phyloP scores from a whole-genome alignment of 257 asterid species.

The Hygrophila difformis region DNA sequence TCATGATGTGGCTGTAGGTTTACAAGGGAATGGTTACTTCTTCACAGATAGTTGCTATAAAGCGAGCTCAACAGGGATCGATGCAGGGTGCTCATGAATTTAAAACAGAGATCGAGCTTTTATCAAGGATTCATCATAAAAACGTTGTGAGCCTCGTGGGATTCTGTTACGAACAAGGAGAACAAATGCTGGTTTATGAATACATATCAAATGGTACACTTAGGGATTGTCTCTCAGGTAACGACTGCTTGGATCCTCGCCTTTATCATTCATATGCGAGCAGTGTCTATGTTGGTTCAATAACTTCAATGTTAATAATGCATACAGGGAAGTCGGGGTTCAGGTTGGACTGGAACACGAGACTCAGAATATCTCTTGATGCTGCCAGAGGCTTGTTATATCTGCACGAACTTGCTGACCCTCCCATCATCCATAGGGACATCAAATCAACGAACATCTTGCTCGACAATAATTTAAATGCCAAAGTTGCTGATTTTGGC shows the following conservation, averaged over 20 bases:
- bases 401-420: slow-evolving; percentile 79
- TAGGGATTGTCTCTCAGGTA: slow-evolving; percentile 68
- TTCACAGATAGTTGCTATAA: slow-evolving; percentile 67
- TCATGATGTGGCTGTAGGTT: slow-evolving; percentile 36
- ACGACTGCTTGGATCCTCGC: not conserved
- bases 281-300: too few relatives aligned
- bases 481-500: slow-evolving; percentile 93
- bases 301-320: not conserved
- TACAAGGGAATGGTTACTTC: slow-evolving; percentile 53
- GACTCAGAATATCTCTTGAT: slow-evolving; percentile 64
- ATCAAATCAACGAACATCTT: slow-evolving; percentile 77
- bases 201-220: slow-evolving; percentile 77
- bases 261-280: not conserved
- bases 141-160: slow-evolving; percentile 89
- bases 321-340: slow-evolving; percentile 47
- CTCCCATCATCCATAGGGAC: slow-evolving; percentile 92
- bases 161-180: slow-evolving; percentile 89
- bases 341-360: slow-evolving; percentile 53
- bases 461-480: slow-evolving; percentile 47
- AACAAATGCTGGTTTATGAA: slow-evolving; percentile 86
- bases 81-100: slow-evolving; percentile 86
- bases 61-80: slow-evolving; percentile 88
- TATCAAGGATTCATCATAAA: slow-evolving; percentile 87
- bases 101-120: slow-evolving; percentile 84
- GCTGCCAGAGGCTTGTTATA: slow-evolving; percentile 81